Percentiles rank a stretch among this genome's conserved stretches.
phyloP scores from a whole-genome alignment of 441 rosid species.

The Syzygium syzygioides region DNA sequence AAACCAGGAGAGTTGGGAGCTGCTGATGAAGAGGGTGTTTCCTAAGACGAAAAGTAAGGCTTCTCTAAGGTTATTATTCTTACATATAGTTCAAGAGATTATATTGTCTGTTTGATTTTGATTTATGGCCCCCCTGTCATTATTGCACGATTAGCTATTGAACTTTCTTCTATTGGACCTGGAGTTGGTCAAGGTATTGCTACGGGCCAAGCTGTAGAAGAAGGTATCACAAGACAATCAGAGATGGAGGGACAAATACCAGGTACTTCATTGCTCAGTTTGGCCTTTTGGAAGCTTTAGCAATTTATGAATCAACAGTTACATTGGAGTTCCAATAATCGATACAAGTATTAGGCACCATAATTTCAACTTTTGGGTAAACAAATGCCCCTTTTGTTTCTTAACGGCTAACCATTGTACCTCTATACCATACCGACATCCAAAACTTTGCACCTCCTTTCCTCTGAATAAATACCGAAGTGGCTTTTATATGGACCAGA shows the following conservation, averaged over 20 bases:
- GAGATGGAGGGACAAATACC: background rate
- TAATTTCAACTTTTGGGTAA: too few species aligned
- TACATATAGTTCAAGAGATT: accelerated
- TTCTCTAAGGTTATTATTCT: accelerated
- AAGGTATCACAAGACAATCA: background rate
- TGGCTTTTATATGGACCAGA: too few species aligned
- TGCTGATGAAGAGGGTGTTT: accelerated
- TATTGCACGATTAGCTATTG: accelerated
- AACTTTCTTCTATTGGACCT: accelerated
- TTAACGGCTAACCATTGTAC: background rate
- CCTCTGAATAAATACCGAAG: accelerated
- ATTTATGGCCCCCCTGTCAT: accelerated
- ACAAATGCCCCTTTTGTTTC: too few species aligned
- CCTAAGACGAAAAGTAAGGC: accelerated
- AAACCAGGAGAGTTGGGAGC: accelerated
- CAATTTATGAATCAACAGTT: background rate
- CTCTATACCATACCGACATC: background rate
- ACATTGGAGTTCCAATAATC: accelerated
- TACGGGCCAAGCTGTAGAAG: background rate
- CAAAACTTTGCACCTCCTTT: background rate
- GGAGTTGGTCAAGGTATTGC: background rate
- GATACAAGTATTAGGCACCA: too few species aligned
- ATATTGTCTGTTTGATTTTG: accelerated
- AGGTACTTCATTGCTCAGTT: background rate
- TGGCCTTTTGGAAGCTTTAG: background rate